Percentiles rank a stretch among this genome's conserved stretches.
phyloP scores from a whole-genome alignment of 495 filamentous ascomycete species.

The Hamigera avellanea region DNA sequence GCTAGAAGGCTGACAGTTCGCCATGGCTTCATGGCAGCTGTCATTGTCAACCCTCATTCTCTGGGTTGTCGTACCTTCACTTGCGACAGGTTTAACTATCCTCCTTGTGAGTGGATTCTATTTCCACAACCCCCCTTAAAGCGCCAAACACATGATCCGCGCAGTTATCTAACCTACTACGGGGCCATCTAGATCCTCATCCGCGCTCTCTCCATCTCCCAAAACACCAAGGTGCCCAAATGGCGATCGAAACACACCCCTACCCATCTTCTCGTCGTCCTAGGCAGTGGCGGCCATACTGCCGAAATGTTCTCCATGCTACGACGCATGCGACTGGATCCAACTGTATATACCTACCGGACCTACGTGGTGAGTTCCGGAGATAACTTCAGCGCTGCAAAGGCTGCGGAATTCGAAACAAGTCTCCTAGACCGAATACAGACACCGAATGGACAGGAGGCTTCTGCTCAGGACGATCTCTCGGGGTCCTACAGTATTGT shows the following conservation, averaged over 20 bases:
- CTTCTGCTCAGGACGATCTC: constrained; percentile 3
- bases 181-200: constrained; percentile 11
- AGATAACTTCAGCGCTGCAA: constrained; percentile 60
- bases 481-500: constrained; percentile 37
- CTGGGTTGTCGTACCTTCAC: constrained; percentile 3
- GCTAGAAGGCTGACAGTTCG: not conserved
- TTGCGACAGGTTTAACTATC: constrained; percentile 3
- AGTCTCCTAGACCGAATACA: constrained; percentile 10
- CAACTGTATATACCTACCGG: constrained; percentile 48
- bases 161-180: not conserved
- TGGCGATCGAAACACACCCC: constrained; percentile 21
- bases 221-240: constrained; percentile 20
- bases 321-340: constrained; percentile 30
- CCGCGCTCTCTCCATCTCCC: constrained; percentile 18
- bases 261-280: constrained; percentile 66
- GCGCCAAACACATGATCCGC: no score
- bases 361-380: constrained; percentile 74
- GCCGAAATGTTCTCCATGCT: constrained; percentile 86
- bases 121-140: not conserved
- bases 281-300: constrained; percentile 90
- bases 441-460: constrained; percentile 2
- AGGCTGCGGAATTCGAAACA: constrained; percentile 53
- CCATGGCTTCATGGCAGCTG: not conserved
- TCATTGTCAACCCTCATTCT: not conserved
- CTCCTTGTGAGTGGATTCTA: constrained; percentile 10